Percentiles rank a stretch among this genome's conserved stretches.
phyloP scores from a whole-genome alignment of 169 alveolate species.

The Cyclospora cayetanensis region DNA sequence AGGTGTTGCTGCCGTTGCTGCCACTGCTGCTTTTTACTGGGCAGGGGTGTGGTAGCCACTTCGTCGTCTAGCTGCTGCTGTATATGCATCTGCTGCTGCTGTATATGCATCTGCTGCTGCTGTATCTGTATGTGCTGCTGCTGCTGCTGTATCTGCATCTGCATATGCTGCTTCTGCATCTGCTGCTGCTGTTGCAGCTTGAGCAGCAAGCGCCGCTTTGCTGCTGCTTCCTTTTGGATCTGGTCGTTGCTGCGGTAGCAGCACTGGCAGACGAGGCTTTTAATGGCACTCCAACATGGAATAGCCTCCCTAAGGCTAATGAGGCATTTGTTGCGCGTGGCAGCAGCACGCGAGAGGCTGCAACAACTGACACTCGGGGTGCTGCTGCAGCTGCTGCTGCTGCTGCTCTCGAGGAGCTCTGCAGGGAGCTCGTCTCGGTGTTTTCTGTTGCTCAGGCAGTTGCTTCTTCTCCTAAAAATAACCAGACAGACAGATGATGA shows the following conservation, averaged over 20 bases:
- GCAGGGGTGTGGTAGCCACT: no score
- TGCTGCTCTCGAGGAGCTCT: no score
- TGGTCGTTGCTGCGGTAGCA: conserved; percentile 29
- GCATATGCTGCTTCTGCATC: not conserved
- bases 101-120: not conserved
- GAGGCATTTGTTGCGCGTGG: no score
- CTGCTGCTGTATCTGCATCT: not conserved
- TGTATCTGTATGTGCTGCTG: not conserved
- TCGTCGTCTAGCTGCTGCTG: no score
- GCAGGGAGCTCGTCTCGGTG: no score
- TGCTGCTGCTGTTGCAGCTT: not conserved
- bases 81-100: no score
- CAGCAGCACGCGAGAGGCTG: no score
- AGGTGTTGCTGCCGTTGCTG: conserved; percentile 20
- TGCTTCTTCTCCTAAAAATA: no score
- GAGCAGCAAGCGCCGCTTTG: conserved; percentile 20
- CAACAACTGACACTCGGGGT: no score
- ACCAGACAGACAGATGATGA: no score
- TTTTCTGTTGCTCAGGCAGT: not conserved
- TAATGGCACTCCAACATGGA: not conserved
- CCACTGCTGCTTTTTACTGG: not conserved
- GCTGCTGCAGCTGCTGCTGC: conserved; percentile 15
- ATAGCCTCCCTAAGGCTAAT: no score
- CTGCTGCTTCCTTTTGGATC: not conserved
- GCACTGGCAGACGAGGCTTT: not conserved